A percentile compares a stretch with the other conserved stretches of the same genome.
phyloP scores from a whole-genome alignment of 2,329 filamentous ascomycete genomes.

The Diaporthe sp. region DNA sequence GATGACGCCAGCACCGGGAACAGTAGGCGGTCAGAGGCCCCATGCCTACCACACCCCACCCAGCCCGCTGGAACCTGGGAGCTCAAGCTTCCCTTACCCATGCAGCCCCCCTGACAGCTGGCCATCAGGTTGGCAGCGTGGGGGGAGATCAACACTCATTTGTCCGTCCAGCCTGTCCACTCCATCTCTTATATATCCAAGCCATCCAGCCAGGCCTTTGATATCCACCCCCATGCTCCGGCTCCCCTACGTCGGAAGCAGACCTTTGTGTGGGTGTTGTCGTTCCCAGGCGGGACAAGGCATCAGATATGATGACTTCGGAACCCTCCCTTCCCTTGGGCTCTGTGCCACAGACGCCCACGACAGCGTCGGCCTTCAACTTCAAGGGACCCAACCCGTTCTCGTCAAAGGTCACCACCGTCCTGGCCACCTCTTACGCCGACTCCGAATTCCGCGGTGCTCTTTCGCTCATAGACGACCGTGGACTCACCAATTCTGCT shows the following conservation, averaged over 20 bases:
- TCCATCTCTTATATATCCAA: neutral
- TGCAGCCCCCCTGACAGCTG: neutral
- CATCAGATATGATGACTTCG: constrained; percentile 38
- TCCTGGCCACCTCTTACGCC: constrained; percentile 92
- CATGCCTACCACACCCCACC: constrained; percentile 6
- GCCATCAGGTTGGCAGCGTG: neutral
- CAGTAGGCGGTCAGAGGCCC: constrained; percentile 25
- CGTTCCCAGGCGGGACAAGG: constrained; percentile 12
- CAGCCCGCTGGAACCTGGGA: neutral
- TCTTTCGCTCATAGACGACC: constrained; percentile 81
- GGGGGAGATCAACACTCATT: neutral
- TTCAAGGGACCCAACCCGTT: constrained; percentile 73
- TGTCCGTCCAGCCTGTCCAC: constrained; percentile 12
- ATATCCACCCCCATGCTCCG: neutral
- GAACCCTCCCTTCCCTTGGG: constrained; percentile 36
- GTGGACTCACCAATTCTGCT: constrained; percentile 79
- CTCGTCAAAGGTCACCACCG: constrained; percentile 83
- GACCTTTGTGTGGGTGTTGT: neutral
- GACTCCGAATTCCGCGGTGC: constrained; percentile 93
- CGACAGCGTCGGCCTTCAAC: constrained; percentile 52
- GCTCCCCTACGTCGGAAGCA: neutral
- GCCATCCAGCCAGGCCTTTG: neutral
- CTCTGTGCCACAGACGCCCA: constrained; percentile 51
- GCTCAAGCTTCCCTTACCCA: constrained; percentile 16
- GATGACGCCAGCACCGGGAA: constrained; percentile 33